phyloP scores from a whole-genome alignment of 2,329 filamentous ascomycete genomes.

The Scedosporium apiospermum region DNA sequence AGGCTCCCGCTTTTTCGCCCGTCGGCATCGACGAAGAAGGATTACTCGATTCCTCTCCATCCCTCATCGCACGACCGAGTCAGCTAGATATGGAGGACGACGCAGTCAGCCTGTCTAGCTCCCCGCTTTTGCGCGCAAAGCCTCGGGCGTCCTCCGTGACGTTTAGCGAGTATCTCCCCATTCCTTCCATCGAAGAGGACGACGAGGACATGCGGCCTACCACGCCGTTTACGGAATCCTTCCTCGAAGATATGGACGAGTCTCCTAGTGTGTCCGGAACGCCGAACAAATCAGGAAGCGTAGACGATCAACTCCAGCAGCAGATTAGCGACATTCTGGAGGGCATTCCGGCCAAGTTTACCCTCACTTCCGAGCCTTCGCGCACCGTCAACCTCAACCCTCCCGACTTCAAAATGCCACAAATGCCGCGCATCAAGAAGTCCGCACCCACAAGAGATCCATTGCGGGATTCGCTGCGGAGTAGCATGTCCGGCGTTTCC shows the following conservation, averaged over 20 bases:
- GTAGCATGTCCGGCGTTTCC: constrained; percentile 41
- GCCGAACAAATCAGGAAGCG: constrained; percentile 20
- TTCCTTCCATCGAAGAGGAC: constrained; percentile 5
- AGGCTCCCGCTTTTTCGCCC: neutral
- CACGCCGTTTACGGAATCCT: constrained; percentile 18
- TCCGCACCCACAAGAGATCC: constrained; percentile 30
- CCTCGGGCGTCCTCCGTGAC: constrained; percentile 7
- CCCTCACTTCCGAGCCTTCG: constrained; percentile 49
- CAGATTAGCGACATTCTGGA: constrained; percentile 73
- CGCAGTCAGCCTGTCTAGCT: constrained; percentile 3
- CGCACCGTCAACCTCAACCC: constrained; percentile 43
- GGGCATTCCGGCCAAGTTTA: constrained; percentile 71
- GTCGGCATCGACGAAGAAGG: neutral
- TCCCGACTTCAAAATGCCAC: constrained; percentile 44
- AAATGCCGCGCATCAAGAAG: constrained; percentile 36
- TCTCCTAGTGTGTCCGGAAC: constrained; percentile 22
- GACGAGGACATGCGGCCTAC: constrained; percentile 4
- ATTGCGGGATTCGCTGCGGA: constrained; percentile 33
- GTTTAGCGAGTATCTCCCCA: constrained; percentile 4
- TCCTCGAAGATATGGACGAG: constrained; percentile 37
- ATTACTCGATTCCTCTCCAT: neutral
- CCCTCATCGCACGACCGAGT: neutral
- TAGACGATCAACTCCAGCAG: constrained; percentile 63
- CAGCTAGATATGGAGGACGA: constrained; percentile 1
- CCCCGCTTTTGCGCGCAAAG: constrained; percentile 1